Evolutionary conservation across 108 stramenopile genomes (phyloP), one percentile per base, ranked within the genome.

Genomic region (Stephanodiscus triporus): DNA sequence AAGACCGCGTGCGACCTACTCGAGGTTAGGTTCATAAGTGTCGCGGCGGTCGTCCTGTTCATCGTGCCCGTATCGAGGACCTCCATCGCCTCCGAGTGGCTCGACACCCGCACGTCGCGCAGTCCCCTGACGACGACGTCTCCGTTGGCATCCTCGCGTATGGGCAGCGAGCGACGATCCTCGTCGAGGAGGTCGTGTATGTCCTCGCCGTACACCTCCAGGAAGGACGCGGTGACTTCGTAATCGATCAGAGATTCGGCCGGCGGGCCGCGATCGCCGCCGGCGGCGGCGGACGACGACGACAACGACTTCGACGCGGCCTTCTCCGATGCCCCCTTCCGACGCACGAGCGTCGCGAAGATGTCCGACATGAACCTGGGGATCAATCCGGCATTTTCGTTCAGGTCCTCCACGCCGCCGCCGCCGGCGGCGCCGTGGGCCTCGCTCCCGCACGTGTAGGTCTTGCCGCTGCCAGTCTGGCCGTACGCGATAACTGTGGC

Each of bases 141-240:
- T 40, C 88, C 88, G 63, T 80, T 81, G 6, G 89, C 66, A 82
- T 88, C 89, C 71, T 93, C 95, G 37, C 92, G 89, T 32, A 93
- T 63, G 0, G 92, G 92, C 36, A 94, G 74, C 27, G 89, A 83
- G 48, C 61, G 70, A 58, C 90, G 86, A 66, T 75, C 64, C 9
- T 81, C 63, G 56, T 89, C 81, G 6, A 97, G 76, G 19, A 98
- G 74, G 72, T 98, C 97, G 71, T 89, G 88, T 32, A 97, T 92
- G 67, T 97, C 95, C 67, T 98, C 94, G 6, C 95, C 95, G 70
- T 97, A 96, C 0, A 98, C 95, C 83, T 98, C 97, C 2, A 98
- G 84, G 76, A 97, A 97, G 42, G 94, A 88, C 17, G 91, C 91
- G 17, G 83, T 70, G 51, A 97, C 66, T 6, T 50, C 59, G 69